A percentile compares a stretch with the other conserved stretches of the same genome.
These are phyloP conservation scores for Metschnikowia gelsemii DNA, from an alignment of 805 yeast species.

Conservation along the genomic window DNA sequence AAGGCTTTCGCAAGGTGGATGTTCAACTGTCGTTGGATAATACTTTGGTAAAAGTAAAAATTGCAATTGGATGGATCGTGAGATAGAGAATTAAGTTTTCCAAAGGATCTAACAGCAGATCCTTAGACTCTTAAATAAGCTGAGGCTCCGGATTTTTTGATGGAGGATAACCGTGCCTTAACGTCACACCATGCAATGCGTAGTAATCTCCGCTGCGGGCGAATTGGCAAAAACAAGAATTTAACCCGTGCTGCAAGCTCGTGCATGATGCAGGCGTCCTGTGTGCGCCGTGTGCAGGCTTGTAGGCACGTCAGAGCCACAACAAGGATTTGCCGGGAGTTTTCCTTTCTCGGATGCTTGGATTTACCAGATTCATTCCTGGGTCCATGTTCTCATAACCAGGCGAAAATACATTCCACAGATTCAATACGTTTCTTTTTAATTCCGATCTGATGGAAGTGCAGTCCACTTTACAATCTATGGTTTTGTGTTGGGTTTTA, in stretches of 20 bases:
- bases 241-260: constrained; percentile 2
- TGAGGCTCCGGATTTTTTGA: constrained; percentile 8
- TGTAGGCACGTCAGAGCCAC: neutral
- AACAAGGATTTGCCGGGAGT: neutral
- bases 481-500: no score
- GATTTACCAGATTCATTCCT: neutral
- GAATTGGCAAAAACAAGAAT: constrained; percentile 4
- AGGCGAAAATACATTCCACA: no score
- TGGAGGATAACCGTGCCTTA: constrained; percentile 10
- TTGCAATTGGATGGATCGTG: constrained; percentile 5
- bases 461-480: no score
- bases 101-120: neutral
- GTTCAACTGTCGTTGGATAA: neutral
- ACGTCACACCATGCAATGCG: constrained; percentile 13
- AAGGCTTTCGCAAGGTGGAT: neutral
- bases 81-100: neutral
- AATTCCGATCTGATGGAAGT: no score
- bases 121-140: constrained; percentile 11
- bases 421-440: neutral
- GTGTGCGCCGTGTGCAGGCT: neutral
- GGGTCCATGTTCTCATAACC: no score
- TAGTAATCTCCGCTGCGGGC: constrained; percentile 12
- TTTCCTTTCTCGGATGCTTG: neutral
- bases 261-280: constrained; percentile 4
- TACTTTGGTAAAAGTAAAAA: neutral